Evolutionary conservation across 1,284 basidiomycete genomes (phyloP).

Genomic region (Inonotus obliquus): DNA sequence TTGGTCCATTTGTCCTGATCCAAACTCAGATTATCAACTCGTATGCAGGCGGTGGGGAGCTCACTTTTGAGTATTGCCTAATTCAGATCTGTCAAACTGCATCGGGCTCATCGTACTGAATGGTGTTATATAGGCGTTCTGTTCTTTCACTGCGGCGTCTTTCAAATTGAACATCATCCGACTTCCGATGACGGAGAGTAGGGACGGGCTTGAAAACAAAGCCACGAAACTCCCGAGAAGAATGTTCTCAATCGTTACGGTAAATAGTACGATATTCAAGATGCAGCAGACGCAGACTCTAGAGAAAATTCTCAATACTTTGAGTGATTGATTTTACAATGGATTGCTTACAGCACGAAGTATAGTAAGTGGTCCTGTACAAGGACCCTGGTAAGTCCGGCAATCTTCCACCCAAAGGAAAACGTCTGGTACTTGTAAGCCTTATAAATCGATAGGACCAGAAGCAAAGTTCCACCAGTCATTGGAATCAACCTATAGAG

Average conservation of each 20-base stretch:
- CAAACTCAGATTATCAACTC: neutral
- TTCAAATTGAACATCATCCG: neutral
- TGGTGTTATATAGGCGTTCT: constrained; percentile 1
- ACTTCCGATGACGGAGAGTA: neutral
- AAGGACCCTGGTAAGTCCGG: neutral
- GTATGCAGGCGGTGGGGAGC: neutral
- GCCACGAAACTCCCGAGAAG: neutral
- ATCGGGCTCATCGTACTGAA: neutral
- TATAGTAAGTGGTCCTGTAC: neutral
- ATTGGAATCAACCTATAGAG: neutral
- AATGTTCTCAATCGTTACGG: neutral
- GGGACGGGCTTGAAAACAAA: neutral
- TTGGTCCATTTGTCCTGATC: neutral
- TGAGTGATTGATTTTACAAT: too few species aligned
- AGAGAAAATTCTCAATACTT: neutral
- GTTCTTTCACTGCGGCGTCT: neutral
- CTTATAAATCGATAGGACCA: neutral
- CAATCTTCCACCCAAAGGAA: neutral
- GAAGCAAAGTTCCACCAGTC: neutral
- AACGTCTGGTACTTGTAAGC: neutral
- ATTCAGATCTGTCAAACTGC: neutral
- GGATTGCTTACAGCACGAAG: neutral
- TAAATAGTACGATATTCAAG: neutral
- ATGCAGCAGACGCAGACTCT: neutral
- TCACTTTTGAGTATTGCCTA: neutral